phyloP scores from a whole-genome alignment of 164 flowering plant genomes.

The Vitis rupestris region DNA sequence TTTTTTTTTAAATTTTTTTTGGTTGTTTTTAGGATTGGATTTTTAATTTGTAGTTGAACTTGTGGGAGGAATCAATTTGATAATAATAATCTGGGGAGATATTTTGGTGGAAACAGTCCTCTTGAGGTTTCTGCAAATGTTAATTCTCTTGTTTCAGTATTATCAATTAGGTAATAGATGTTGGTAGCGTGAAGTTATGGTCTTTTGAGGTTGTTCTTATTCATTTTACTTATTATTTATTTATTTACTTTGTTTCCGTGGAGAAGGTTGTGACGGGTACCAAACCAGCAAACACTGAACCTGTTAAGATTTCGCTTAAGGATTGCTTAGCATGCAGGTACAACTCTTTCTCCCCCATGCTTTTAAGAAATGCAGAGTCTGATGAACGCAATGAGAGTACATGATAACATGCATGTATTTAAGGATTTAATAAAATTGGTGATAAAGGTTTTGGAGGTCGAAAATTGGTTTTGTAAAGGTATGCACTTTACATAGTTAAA shows the following conservation, averaged over 20 bases:
- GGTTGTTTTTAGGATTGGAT: too few relatives aligned
- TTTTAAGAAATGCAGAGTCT: neutral
- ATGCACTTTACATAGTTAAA: too few relatives aligned
- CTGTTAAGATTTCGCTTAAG: slow-evolving; percentile 88
- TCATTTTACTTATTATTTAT: neutral
- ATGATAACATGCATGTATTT: too few relatives aligned
- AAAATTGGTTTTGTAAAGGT: too few relatives aligned
- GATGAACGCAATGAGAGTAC: too few relatives aligned
- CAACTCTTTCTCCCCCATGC: neutral
- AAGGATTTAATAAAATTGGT: too few relatives aligned
- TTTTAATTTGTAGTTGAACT: too few relatives aligned
- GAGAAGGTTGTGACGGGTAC: slow-evolving; percentile 38
- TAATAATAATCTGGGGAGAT: neutral
- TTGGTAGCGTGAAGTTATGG: neutral
- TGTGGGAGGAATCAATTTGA: neutral
- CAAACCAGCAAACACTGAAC: slow-evolving; percentile 47
- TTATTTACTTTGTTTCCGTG: slow-evolving; percentile 9
- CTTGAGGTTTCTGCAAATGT: too few relatives aligned
- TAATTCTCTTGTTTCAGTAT: neutral
- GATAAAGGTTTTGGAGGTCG: too few relatives aligned
- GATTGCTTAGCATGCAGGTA: slow-evolving; percentile 99
- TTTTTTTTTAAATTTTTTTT: too few relatives aligned
- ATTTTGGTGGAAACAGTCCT: neutral
- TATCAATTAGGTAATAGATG: neutral
- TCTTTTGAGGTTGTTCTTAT: neutral